phyloP scores from a whole-genome alignment of 1,284 basidiomycete species.

The Cutaneotrichosporon cutaneum region DNA sequence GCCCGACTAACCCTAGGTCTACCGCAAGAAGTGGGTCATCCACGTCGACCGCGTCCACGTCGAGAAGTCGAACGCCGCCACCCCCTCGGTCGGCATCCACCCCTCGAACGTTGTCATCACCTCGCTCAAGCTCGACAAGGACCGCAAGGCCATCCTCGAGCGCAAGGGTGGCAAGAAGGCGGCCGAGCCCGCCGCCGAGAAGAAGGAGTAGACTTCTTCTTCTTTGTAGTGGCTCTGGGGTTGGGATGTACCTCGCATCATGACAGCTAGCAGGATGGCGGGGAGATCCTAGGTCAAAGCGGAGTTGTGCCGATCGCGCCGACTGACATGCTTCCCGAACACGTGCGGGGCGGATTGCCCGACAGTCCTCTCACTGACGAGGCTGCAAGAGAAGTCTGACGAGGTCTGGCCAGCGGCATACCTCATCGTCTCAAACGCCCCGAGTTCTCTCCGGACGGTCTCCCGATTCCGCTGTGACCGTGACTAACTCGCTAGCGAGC shows the following conservation, averaged over 20 bases:
- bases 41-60: conserved; percentile 97
- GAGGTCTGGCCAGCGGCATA: no score
- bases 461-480: no score
- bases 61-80: conserved; percentile 97
- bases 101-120: conserved; percentile 97
- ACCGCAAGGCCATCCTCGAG: conserved; percentile 56
- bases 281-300: no score
- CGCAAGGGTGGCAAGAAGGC: conserved; percentile 54
- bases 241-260: conserved; percentile 24
- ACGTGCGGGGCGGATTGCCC: no score
- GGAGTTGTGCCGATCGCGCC: no score
- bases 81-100: conserved; percentile 90
- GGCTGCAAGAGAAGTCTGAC: no score
- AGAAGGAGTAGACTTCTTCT: conserved; percentile 41
- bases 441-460: no score
- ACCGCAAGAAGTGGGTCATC: conserved; percentile 99
- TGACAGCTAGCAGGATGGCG: conserved; percentile 17
- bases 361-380: no score
- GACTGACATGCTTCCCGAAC: no score
- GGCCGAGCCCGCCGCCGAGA: conserved; percentile 45
- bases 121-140: conserved; percentile 67
- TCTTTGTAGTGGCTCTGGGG: conserved; percentile 18
- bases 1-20: conserved; percentile 66
- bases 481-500: background rate
- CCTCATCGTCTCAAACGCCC: no score